These are phyloP conservation scores for Hippophae tibetana DNA, from an alignment of 306 rosid species.

Conservation along the genomic window DNA sequence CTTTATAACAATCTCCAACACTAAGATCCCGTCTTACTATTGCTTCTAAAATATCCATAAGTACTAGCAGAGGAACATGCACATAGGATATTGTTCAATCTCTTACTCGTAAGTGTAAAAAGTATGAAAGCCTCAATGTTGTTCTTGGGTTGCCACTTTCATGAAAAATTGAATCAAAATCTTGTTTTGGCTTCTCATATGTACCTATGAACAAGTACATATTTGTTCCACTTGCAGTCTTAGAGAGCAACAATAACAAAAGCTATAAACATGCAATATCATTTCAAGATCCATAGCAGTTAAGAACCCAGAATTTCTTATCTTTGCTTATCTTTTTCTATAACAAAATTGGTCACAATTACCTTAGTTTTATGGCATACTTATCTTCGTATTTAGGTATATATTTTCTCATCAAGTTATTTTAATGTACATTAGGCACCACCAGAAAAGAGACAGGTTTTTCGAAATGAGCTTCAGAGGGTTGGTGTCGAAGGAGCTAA, in stretches of 20 bases:
- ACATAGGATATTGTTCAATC: no score
- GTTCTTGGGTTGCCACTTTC: not conserved
- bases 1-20: no score
- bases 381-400: not conserved
- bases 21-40: no score
- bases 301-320: not conserved
- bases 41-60: no score
- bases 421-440: constrained; percentile 39
- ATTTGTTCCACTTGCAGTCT: not conserved
- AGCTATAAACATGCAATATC: constrained; percentile 1
- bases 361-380: not conserved
- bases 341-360: not conserved
- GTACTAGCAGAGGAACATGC: no score
- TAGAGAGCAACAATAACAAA: not conserved
- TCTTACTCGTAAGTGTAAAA: no score
- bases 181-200: not conserved
- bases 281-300: not conserved
- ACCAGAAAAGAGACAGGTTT: constrained; percentile 51
- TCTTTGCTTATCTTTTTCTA: not conserved
- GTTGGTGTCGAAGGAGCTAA: constrained; percentile 67
- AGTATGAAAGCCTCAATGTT: no score
- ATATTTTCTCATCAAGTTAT: constrained; percentile 7
- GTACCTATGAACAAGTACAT: not conserved
- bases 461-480: constrained; percentile 42
- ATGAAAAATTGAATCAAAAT: not conserved